Conservation (phyloP, 164 flowering plant genomes). For the Saururus chinensis region DNA sequence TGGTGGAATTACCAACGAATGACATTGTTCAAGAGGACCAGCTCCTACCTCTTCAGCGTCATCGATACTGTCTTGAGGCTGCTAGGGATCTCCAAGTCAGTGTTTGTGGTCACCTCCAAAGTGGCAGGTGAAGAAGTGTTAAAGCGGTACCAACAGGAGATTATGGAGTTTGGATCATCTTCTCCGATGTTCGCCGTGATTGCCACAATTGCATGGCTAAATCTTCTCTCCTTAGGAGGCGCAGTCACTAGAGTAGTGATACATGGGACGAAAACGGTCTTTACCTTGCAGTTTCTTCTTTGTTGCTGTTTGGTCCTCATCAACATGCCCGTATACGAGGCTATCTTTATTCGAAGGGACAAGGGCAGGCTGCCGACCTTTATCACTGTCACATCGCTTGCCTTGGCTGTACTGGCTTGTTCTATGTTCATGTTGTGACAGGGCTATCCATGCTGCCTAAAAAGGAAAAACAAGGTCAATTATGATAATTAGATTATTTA, state of each 20-base stretch:
- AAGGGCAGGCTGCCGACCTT: slow-evolving; percentile 52
- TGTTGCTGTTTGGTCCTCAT: slow-evolving; percentile 33
- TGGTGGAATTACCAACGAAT: slow-evolving; percentile 26
- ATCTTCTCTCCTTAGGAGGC: slow-evolving; percentile 11
- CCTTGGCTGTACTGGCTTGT: slow-evolving; percentile 14
- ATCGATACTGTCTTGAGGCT: slow-evolving; percentile 10
- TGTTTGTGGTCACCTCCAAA: slow-evolving; percentile 20
- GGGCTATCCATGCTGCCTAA: background rate
- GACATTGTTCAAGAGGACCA: slow-evolving; percentile 14
- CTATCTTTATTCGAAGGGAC: slow-evolving; percentile 52
- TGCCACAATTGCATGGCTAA: slow-evolving; percentile 16
- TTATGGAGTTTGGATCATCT: slow-evolving; percentile 27
- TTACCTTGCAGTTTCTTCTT: slow-evolving; percentile 31
- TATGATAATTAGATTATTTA: too few relatives aligned
- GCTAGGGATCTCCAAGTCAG: slow-evolving; percentile 13
- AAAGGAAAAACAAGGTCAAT: background rate
- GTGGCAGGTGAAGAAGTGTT: slow-evolving; percentile 19
- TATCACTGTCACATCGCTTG: slow-evolving; percentile 25
- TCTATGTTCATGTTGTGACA: background rate
- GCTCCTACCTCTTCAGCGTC: slow-evolving; percentile 19
- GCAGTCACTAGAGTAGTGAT: slow-evolving; percentile 1
- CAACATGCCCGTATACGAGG: slow-evolving; percentile 50
- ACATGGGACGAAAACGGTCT: slow-evolving; percentile 7
- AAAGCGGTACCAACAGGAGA: slow-evolving; percentile 20
- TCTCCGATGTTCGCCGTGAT: slow-evolving; percentile 27